A percentile compares a stretch with the other conserved stretches of the same genome.
Evolutionary conservation across 257 asterid species (phyloP).

Genomic region (Mitragyna speciosa): DNA sequence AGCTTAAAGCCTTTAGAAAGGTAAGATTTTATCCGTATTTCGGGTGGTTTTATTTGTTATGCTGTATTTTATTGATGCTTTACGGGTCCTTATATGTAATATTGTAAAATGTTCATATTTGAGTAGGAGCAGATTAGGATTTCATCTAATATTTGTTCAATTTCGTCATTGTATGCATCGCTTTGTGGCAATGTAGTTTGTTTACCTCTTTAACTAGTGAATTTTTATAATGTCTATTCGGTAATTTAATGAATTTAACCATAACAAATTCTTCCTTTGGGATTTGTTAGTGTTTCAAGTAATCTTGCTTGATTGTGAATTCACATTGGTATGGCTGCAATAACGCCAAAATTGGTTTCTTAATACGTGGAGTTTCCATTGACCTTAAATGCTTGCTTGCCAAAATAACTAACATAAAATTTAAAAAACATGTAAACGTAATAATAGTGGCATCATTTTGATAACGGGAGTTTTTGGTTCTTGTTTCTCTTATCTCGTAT

Average conservation of each 20-base stretch:
- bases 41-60: neutral
- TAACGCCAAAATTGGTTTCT: neutral
- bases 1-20: slow-evolving; percentile 34
- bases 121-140: neutral
- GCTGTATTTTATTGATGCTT: neutral
- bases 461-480: no score
- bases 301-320: neutral
- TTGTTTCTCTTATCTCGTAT: no score
- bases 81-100: neutral
- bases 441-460: no score
- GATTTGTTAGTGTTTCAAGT: neutral
- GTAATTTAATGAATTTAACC: neutral
- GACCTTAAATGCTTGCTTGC: neutral
- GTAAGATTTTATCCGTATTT: slow-evolving; percentile 25
- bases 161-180: neutral
- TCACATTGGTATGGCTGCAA: neutral
- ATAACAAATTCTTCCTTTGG: neutral
- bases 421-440: no score
- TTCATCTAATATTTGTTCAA: neutral
- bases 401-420: no score
- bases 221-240: neutral
- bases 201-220: neutral
- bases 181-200: neutral
- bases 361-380: neutral
- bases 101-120: neutral